Percentiles rank a stretch among this genome's conserved stretches.
Conservation (phyloP, 257 asterid species). For the Fraxinus pennsylvanica region DNA sequence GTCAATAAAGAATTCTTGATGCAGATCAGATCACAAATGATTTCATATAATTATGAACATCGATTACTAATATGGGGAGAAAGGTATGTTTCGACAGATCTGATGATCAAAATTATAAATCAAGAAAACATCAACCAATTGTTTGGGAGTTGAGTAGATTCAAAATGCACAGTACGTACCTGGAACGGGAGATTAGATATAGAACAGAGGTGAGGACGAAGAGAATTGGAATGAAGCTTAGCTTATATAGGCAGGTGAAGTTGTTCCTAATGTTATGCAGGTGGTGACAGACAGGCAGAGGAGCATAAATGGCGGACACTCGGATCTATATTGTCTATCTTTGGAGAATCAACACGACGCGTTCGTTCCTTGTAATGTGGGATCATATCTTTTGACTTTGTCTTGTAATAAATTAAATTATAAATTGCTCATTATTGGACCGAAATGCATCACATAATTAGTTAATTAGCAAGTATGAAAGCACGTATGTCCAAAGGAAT, state of each 20-base stretch:
- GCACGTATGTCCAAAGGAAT: background rate
- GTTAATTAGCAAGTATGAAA: background rate
- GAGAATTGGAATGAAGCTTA: background rate
- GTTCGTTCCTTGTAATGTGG: background rate
- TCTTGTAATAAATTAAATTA: background rate
- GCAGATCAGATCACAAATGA: background rate
- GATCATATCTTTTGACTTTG: background rate
- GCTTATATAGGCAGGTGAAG: background rate
- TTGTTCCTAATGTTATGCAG: background rate
- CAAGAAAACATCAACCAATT: background rate
- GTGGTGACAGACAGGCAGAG: background rate
- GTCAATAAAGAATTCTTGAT: background rate
- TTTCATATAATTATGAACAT: too few species aligned
- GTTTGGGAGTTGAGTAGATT: background rate
- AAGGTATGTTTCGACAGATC: background rate
- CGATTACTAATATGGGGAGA: background rate
- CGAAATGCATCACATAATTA: too few species aligned
- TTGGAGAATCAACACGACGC: background rate
- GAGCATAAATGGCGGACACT: slow-evolving; percentile 6
- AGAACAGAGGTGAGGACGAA: background rate
- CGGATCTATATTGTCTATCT: background rate
- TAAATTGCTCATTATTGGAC: background rate
- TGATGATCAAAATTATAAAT: background rate
- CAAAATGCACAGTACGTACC: background rate
- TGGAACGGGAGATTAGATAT: background rate